A percentile compares a stretch with the other conserved stretches of the same genome.
Conservation (phyloP, 1,139 yeast species). For the Suhomyces bokatorum region DNA sequence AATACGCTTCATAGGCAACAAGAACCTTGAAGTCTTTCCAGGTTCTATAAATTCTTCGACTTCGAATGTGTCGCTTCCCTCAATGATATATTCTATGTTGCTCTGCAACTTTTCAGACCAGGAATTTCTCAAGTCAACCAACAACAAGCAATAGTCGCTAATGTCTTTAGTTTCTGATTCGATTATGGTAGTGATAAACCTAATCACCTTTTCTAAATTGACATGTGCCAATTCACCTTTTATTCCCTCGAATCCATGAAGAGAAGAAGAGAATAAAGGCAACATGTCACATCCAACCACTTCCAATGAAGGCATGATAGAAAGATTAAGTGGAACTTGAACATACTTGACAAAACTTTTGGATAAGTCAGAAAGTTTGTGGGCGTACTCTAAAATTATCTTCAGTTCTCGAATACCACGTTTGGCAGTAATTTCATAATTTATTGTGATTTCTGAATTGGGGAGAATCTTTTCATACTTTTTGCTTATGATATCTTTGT, state of each 20-base stretch:
- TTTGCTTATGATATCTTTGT: conserved; percentile 37
- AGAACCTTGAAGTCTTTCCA: conserved; percentile 56
- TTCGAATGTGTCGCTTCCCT: conserved; percentile 18
- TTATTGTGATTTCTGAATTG: conserved; percentile 38
- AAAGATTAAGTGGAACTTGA: conserved; percentile 62
- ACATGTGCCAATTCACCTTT: conserved; percentile 20
- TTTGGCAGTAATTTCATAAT: conserved; percentile 68
- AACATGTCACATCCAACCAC: conserved; percentile 72
- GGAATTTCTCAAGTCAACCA: conserved; percentile 69
- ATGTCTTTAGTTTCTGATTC: conserved; percentile 26
- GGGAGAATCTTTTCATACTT: conserved; percentile 38
- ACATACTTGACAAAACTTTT: conserved; percentile 54
- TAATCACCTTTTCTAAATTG: conserved; percentile 22
- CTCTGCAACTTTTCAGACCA: conserved; percentile 53
- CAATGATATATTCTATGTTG: conserved; percentile 20
- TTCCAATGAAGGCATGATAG: conserved; percentile 72
- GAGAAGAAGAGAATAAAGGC: conserved; percentile 42
- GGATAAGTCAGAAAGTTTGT: conserved; percentile 28
- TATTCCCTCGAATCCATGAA: conserved; percentile 23
- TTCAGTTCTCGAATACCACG: conserved; percentile 70
- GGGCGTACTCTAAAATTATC: conserved; percentile 68
- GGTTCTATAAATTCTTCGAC: conserved; percentile 41
- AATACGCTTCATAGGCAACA: conserved; percentile 68
- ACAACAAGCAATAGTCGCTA: conserved; percentile 59
- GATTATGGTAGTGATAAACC: conserved; percentile 21